phyloP scores from a whole-genome alignment of 2,329 filamentous ascomycete genomes.

The Cordyceps farinosa region DNA sequence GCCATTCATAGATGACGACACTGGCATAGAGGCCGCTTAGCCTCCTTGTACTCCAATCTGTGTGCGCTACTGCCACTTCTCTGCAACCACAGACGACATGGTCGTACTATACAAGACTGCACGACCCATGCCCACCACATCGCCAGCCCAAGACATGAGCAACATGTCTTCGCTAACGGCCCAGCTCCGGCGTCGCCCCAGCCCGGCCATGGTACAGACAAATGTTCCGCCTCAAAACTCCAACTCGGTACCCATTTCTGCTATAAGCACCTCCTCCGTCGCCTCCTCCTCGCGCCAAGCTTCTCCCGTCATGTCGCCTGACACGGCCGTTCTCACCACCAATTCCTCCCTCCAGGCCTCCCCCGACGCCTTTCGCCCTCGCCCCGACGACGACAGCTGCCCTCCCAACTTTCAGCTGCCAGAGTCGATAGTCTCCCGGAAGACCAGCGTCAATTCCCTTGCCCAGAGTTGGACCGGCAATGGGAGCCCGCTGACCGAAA shows the following conservation, averaged over 20 bases:
- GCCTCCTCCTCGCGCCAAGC: slow-evolving; percentile 53
- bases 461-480: slow-evolving; percentile 55
- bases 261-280: slow-evolving; percentile 54
- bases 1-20: slow-evolving; percentile 18
- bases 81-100: slow-evolving; percentile 8
- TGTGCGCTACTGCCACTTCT: slow-evolving; percentile 1
- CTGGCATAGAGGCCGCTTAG: slow-evolving; percentile 11
- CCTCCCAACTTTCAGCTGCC: slow-evolving; percentile 63
- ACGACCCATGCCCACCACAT: slow-evolving; percentile 20
- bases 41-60: slow-evolving; percentile 1
- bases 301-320: slow-evolving; percentile 57
- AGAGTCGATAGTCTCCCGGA: slow-evolving; percentile 62
- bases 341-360: slow-evolving; percentile 65
- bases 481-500: slow-evolving; percentile 54
- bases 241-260: slow-evolving; percentile 45
- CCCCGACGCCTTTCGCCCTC: slow-evolving; percentile 58
- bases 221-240: slow-evolving; percentile 38
- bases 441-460: slow-evolving; percentile 60
- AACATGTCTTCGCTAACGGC: slow-evolving; percentile 42
- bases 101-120: slow-evolving; percentile 16
- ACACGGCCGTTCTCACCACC: slow-evolving; percentile 49
- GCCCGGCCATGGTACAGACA: slow-evolving; percentile 48
- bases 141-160: slow-evolving; percentile 27
- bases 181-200: slow-evolving; percentile 39
- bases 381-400: slow-evolving; percentile 48